Evolutionary conservation across 2,329 filamentous ascomycete species (phyloP).

Genomic region (Xylaria sp.): DNA sequence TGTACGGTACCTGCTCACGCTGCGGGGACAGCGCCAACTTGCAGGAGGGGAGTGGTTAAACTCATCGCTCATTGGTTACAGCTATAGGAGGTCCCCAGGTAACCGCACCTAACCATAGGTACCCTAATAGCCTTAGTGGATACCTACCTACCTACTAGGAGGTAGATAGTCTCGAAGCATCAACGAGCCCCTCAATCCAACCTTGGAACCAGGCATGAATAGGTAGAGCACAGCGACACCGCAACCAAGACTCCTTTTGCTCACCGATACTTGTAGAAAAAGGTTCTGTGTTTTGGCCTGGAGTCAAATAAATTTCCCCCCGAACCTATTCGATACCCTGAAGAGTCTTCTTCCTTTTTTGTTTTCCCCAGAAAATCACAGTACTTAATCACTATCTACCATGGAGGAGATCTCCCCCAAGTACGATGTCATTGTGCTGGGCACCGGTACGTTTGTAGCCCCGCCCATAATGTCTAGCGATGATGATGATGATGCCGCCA

Average conservation of each 20-base stretch:
- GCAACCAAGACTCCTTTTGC: constrained; percentile 34
- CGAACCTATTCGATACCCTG: constrained; percentile 21
- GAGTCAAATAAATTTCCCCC: constrained; percentile 36
- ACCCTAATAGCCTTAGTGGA: constrained; percentile 17
- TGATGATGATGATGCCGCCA: neutral
- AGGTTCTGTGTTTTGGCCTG: constrained; percentile 41
- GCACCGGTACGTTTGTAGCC: constrained; percentile 78
- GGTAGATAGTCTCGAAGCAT: constrained; percentile 40
- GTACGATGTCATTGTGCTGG: constrained; percentile 98
- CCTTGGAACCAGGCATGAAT: constrained; percentile 34
- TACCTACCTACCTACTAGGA: too few relatives aligned
- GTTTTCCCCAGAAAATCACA: constrained; percentile 32
- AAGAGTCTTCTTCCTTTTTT: constrained; percentile 45
- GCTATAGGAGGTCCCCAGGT: constrained; percentile 39
- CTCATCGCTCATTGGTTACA: constrained; percentile 39
- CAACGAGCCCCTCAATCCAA: constrained; percentile 44
- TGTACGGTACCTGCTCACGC: too few relatives aligned
- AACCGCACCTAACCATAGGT: constrained; percentile 34
- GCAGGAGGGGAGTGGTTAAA: constrained; percentile 13
- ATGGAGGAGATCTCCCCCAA: constrained; percentile 99
- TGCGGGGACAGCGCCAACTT: constrained; percentile 24
- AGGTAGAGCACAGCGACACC: constrained; percentile 26
- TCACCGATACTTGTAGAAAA: constrained; percentile 49
- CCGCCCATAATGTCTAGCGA: constrained; percentile 45
- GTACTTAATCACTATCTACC: constrained; percentile 52